These are phyloP conservation scores for Microbotryum violaceum DNA, from an alignment of 1,284 basidiomycete genomes.

Conservation along the genomic window DNA sequence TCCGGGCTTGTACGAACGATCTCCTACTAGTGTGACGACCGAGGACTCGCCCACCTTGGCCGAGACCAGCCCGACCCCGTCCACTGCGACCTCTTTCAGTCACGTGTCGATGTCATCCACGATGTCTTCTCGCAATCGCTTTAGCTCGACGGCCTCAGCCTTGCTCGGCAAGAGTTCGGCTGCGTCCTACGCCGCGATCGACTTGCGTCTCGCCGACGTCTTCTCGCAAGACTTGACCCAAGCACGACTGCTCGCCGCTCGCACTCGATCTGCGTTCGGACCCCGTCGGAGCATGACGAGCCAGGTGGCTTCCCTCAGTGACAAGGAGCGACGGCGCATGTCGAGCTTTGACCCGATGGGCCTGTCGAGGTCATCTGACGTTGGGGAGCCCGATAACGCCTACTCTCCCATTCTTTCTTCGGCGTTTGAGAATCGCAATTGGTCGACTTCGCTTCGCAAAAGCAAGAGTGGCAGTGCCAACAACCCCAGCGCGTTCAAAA, in stretches of 20 bases:
- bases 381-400: neutral
- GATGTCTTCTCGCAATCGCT: conserved; percentile 23
- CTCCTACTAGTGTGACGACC: neutral
- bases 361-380: neutral
- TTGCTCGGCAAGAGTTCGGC: conserved; percentile 62
- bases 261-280: conserved; percentile 12
- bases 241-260: conserved; percentile 33
- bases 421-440: conserved; percentile 7
- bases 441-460: conserved; percentile 20
- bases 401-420: neutral
- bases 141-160: conserved; percentile 48
- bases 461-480: conserved; percentile 5
- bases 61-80: conserved; percentile 2
- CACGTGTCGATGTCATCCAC: conserved; percentile 18
- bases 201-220: conserved; percentile 42
- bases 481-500: neutral
- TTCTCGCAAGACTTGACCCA: conserved; percentile 43
- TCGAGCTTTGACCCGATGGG: conserved; percentile 17
- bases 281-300: conserved; percentile 22
- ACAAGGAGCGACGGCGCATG: conserved; percentile 21
- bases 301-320: neutral
- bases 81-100: conserved; percentile 19
- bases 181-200: conserved; percentile 52
- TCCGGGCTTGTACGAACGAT: no score
- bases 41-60: neutral